Conservation (phyloP, 2,329 filamentous ascomycete species). For the Penicillium digitatum region DNA sequence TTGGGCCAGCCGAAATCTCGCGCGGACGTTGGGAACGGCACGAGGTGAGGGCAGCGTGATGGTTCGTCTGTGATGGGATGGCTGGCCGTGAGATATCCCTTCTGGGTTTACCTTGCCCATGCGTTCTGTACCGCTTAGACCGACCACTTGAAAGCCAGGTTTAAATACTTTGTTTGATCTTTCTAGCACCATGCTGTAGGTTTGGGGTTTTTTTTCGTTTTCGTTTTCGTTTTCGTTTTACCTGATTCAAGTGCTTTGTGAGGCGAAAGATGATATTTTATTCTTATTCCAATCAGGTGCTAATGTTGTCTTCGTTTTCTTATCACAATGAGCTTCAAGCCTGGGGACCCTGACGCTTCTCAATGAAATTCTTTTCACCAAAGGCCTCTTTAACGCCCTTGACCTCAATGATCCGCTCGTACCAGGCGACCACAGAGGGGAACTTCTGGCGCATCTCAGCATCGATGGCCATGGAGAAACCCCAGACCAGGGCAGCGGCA, state of each 20-base stretch:
- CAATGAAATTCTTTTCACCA: conserved; percentile 26
- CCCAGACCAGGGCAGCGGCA: conserved; percentile 26
- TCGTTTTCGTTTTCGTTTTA: not conserved
- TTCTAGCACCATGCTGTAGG: not conserved
- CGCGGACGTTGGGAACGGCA: conserved; percentile 26
- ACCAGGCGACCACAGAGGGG: conserved; percentile 24
- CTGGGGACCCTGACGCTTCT: conserved; percentile 20
- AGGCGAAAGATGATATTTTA: not conserved
- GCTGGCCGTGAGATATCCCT: not conserved
- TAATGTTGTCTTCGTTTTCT: not conserved
- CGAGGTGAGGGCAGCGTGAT: conserved; percentile 13
- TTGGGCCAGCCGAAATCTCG: conserved; percentile 43
- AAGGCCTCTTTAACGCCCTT: conserved; percentile 29
- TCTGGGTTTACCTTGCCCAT: not conserved
- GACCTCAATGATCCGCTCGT: conserved; percentile 19
- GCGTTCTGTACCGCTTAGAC: not conserved
- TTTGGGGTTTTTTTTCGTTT: not conserved
- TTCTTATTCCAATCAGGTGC: not conserved
- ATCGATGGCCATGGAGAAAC: conserved; percentile 25
- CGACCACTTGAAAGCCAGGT: not conserved
- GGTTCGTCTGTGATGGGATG: conserved; percentile 23
- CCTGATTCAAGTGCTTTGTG: not conserved
- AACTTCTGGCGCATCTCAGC: conserved; percentile 27
- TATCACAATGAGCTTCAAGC: not conserved
- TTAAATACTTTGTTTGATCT: not conserved